These are phyloP conservation scores for Orychophragmus violaceus DNA, from an alignment of 345 rosid genomes.

Conservation along the genomic window DNA sequence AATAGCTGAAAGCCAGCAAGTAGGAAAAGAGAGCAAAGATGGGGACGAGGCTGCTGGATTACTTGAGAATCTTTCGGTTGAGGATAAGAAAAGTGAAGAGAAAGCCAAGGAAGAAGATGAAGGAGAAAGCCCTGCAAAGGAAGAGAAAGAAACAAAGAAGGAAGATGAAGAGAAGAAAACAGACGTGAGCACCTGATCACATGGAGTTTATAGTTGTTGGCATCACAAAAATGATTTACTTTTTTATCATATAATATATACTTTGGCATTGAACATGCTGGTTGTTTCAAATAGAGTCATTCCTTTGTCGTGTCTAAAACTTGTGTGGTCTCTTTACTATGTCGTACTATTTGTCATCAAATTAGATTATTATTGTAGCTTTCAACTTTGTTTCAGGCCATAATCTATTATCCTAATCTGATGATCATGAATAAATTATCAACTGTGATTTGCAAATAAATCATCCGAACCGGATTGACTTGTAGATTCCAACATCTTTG, in stretches of 20 bases:
- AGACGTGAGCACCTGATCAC: conserved; percentile 19
- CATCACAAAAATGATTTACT: neutral
- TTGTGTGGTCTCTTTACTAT: neutral
- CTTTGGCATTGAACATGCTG: conserved; percentile 3
- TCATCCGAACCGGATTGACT: neutral
- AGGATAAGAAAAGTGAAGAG: conserved; percentile 46
- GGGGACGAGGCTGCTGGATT: conserved; percentile 64
- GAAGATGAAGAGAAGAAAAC: conserved; percentile 41
- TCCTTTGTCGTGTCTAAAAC: neutral
- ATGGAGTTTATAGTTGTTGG: neutral
- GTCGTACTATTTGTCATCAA: neutral
- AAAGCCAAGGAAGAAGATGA: conserved; percentile 27
- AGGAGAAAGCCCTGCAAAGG: conserved; percentile 18
- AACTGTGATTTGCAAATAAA: neutral
- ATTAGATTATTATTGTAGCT: neutral
- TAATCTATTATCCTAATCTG: neutral
- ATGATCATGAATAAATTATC: neutral
- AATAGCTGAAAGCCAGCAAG: conserved; percentile 60
- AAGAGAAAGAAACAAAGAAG: conserved; percentile 29
- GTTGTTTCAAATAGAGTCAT: conserved; percentile 7
- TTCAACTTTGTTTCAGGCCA: neutral
- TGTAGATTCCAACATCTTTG: neutral
- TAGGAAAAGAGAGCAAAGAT: conserved; percentile 53
- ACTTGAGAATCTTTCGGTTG: conserved; percentile 54
- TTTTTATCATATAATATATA: neutral